A percentile compares a stretch with the other conserved stretches of the same genome.
These are phyloP conservation scores for Hypoxylon lienhwacheense DNA, from an alignment of 495 filamentous ascomycete species.

Conservation along the genomic window DNA sequence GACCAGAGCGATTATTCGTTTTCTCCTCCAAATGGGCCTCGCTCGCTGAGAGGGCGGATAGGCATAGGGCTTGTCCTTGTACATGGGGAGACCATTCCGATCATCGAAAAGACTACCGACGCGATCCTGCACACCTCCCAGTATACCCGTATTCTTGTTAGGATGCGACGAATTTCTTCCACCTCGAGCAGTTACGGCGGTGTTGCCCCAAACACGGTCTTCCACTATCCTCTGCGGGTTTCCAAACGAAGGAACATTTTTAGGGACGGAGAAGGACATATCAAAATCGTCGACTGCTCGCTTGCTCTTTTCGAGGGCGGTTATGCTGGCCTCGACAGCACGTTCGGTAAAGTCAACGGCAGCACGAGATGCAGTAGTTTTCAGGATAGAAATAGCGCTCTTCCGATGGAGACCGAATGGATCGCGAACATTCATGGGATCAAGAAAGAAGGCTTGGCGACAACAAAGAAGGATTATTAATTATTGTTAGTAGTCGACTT, in stretches of 20 bases:
- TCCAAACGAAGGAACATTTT: slow-evolving; percentile 70
- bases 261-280: slow-evolving; percentile 70
- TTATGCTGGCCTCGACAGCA: slow-evolving; percentile 45
- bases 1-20: slow-evolving; percentile 46
- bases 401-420: slow-evolving; percentile 55
- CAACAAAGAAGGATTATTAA: slow-evolving; percentile 25
- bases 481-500: slow-evolving; percentile 1
- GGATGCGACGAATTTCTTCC: slow-evolving; percentile 18
- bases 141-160: slow-evolving; percentile 43
- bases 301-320: slow-evolving; percentile 48
- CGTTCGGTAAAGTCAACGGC: slow-evolving; percentile 46
- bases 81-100: slow-evolving; percentile 78
- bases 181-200: slow-evolving; percentile 36
- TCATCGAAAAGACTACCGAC: slow-evolving; percentile 52
- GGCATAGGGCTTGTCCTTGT: slow-evolving; percentile 95
- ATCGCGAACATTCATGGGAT: slow-evolving; percentile 58
- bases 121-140: slow-evolving; percentile 50
- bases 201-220: slow-evolving; percentile 66
- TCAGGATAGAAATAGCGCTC: slow-evolving; percentile 50
- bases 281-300: slow-evolving; percentile 45
- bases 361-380: slow-evolving; percentile 44
- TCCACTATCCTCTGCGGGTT: slow-evolving; percentile 69
- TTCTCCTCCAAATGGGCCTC: slow-evolving; percentile 53
- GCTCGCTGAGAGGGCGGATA: slow-evolving; percentile 59
- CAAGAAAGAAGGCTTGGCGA: slow-evolving; percentile 17